Conservation (phyloP, 371 early-diverging fungal species). For the Haplosporangium sp. region DNA sequence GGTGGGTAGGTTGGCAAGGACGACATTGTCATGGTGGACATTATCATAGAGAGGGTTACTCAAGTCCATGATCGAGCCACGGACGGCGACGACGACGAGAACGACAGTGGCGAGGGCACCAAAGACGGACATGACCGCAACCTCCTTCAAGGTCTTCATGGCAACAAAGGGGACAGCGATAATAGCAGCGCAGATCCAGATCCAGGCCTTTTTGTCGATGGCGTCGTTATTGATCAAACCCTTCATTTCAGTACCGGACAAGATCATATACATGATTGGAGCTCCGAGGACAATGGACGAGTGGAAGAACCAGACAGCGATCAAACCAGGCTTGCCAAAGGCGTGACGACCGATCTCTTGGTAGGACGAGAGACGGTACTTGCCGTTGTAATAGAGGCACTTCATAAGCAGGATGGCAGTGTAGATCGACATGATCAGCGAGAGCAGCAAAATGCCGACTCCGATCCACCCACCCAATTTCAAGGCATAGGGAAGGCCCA, state of each 20-base stretch:
- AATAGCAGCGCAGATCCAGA: conserved; percentile 60
- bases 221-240: conserved; percentile 15
- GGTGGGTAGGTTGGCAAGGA: conserved; percentile 66
- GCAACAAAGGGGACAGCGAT: conserved; percentile 64
- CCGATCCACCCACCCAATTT: conserved; percentile 88
- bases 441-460: conserved; percentile 73
- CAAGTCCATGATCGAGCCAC: conserved; percentile 53
- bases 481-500: conserved; percentile 88
- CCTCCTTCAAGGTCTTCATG: conserved; percentile 70
- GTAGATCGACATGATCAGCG: conserved; percentile 79
- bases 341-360: conserved; percentile 57
- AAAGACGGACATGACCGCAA: conserved; percentile 72
- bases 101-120: conserved; percentile 66
- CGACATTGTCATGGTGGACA: conserved; percentile 58
- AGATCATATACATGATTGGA: conserved; percentile 66
- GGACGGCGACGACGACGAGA: conserved; percentile 58
- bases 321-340: conserved; percentile 53
- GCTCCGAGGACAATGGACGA: conserved; percentile 71
- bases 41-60: conserved; percentile 38
- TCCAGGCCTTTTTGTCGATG: conserved; percentile 58
- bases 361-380: conserved; percentile 54
- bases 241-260: conserved; percentile 63
- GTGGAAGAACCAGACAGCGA: conserved; percentile 63
- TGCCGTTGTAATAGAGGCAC: conserved; percentile 74
- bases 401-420: conserved; percentile 76